Conservation (phyloP, 148 eudicot species). For the Rhododendron williamsianum region DNA sequence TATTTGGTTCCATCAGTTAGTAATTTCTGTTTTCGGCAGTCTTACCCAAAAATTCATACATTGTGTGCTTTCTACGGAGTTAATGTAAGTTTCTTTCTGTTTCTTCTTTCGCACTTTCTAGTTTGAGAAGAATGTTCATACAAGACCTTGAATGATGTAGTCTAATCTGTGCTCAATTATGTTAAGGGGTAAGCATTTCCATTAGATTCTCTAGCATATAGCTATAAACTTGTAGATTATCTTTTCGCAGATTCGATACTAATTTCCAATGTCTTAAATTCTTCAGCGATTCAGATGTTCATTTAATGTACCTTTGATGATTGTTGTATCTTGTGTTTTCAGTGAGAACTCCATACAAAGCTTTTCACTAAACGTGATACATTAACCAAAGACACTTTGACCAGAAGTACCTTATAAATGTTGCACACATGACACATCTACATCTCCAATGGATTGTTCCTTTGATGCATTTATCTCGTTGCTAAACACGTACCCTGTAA, state of each 20-base stretch:
- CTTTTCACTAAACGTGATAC: background rate
- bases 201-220: background rate
- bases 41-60: background rate
- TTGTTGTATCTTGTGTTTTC: background rate
- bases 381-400: background rate
- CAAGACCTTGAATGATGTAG: background rate
- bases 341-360: background rate
- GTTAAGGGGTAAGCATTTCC: background rate
- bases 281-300: background rate
- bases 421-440: background rate
- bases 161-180: background rate
- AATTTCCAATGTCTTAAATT: background rate
- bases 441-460: background rate
- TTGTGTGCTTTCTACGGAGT: background rate
- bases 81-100: background rate
- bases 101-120: background rate
- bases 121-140: background rate
- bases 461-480: background rate
- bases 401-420: background rate
- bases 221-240: background rate
- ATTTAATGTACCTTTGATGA: background rate
- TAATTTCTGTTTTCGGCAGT: background rate
- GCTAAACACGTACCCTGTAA: background rate
- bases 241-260: background rate
- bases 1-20: background rate